phyloP scores from a whole-genome alignment of 2,329 filamentous ascomycete genomes.

The Cryphonectria parasitica region DNA sequence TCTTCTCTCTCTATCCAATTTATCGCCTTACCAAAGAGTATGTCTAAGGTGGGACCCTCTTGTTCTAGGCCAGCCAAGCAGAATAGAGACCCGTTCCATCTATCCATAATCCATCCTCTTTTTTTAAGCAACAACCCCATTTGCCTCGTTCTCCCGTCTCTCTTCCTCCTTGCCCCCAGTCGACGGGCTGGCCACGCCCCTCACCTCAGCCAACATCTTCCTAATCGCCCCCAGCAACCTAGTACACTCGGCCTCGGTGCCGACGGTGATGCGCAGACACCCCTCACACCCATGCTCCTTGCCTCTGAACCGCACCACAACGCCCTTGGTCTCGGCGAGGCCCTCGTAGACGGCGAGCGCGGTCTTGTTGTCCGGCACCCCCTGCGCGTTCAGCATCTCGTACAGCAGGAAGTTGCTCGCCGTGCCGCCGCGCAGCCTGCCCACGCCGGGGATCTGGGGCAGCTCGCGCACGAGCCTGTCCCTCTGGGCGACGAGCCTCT shows the following conservation, averaged over 20 bases:
- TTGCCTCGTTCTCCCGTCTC: slow-evolving; percentile 42
- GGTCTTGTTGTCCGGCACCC: slow-evolving; percentile 75
- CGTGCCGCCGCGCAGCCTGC: slow-evolving; percentile 76
- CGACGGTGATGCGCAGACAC: slow-evolving; percentile 88
- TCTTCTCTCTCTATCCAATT: background rate
- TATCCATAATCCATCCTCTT: background rate
- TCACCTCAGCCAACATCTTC: slow-evolving; percentile 51
- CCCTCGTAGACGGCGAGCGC: slow-evolving; percentile 82
- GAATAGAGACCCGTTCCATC: background rate
- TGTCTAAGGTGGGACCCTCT: background rate
- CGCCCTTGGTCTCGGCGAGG: slow-evolving; percentile 82
- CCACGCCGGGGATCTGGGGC: slow-evolving; percentile 76
- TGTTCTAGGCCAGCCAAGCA: background rate
- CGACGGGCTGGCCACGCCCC: slow-evolving; percentile 35
- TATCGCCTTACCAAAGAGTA: background rate
- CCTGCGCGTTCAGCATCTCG: slow-evolving; percentile 76
- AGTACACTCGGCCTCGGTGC: slow-evolving; percentile 84
- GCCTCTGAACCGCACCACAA: slow-evolving; percentile 91
- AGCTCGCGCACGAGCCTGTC: slow-evolving; percentile 75
- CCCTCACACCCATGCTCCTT: slow-evolving; percentile 90
- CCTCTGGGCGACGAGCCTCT: slow-evolving; percentile 74
- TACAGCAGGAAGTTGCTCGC: slow-evolving; percentile 90
- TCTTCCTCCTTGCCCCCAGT: slow-evolving; percentile 43
- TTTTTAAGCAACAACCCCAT: slow-evolving; percentile 40
- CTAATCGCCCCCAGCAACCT: slow-evolving; percentile 73